These are phyloP conservation scores for Bombardia bombarda DNA, from an alignment of 495 filamentous ascomycete species.

Conservation along the genomic window DNA sequence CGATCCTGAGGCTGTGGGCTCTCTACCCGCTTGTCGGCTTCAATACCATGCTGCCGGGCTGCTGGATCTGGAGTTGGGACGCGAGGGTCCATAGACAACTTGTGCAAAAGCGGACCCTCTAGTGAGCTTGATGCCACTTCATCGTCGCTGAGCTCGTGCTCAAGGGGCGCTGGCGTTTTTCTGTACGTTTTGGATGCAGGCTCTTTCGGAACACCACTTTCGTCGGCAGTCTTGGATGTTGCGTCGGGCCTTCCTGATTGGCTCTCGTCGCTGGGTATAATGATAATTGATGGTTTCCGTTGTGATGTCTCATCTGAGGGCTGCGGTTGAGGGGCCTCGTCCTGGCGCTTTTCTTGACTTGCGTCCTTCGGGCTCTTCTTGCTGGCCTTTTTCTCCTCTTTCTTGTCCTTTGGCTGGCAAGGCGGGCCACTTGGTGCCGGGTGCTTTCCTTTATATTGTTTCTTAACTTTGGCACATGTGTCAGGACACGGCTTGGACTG, in stretches of 20 bases:
- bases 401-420: no score
- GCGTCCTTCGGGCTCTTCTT: no score
- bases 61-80: not conserved
- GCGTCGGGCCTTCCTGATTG: not conserved
- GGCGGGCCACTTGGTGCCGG: no score
- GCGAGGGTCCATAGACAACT: not conserved
- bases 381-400: no score
- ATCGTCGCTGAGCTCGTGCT: conserved; percentile 6
- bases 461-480: no score
- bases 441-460: no score
- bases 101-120: conserved; percentile 1
- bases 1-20: not conserved
- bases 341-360: no score
- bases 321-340: no score
- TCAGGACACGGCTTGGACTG: no score
- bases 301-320: no score
- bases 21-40: conserved; percentile 3
- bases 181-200: not conserved
- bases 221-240: not conserved
- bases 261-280: not conserved
- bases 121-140: not conserved
- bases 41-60: not conserved
- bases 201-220: not conserved
- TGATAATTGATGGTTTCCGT: not conserved
- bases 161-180: not conserved